These are phyloP conservation scores for Trichoderma orchidacearum DNA, from an alignment of 495 filamentous ascomycete species.

Conservation along the genomic window DNA sequence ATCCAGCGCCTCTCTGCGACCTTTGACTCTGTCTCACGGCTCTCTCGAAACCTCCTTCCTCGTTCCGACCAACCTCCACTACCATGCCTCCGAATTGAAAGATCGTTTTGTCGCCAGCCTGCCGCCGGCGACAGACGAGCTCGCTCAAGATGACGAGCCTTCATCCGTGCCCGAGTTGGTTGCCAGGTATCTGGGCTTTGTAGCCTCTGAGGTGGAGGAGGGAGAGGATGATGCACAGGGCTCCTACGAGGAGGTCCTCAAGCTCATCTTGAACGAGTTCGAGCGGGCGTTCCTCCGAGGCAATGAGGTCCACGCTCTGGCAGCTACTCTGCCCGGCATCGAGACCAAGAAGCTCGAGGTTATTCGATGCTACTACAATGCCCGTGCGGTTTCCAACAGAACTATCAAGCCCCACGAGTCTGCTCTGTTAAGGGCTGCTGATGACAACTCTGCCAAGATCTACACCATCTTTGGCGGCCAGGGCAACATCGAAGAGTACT, in stretches of 20 bases:
- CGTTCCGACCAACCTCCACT: slow-evolving; percentile 86
- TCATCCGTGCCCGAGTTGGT: slow-evolving; percentile 86
- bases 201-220: slow-evolving; percentile 73
- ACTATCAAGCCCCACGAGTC: slow-evolving; percentile 83
- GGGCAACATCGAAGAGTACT: slow-evolving; percentile 98
- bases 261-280: slow-evolving; percentile 83
- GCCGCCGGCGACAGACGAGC: slow-evolving; percentile 84
- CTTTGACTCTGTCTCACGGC: slow-evolving; percentile 79
- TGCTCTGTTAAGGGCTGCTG: slow-evolving; percentile 77
- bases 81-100: slow-evolving; percentile 85
- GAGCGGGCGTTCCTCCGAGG: slow-evolving; percentile 87
- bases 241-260: slow-evolving; percentile 76
- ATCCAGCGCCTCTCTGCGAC: slow-evolving; percentile 74
- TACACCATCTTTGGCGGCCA: slow-evolving; percentile 98
- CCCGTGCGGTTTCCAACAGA: slow-evolving; percentile 67
- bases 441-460: slow-evolving; percentile 60
- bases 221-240: slow-evolving; percentile 81
- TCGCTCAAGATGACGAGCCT: slow-evolving; percentile 94
- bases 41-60: slow-evolving; percentile 91
- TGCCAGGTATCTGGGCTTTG: slow-evolving; percentile 78
- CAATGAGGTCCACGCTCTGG: slow-evolving; percentile 90
- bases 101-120: slow-evolving; percentile 73
- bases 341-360: slow-evolving; percentile 77
- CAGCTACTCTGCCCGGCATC: slow-evolving; percentile 74
- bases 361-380: slow-evolving; percentile 78